Evolutionary conservation across 768 basidiomycete species (phyloP).

Genomic region (Trichaptum fuscoviolaceum): DNA sequence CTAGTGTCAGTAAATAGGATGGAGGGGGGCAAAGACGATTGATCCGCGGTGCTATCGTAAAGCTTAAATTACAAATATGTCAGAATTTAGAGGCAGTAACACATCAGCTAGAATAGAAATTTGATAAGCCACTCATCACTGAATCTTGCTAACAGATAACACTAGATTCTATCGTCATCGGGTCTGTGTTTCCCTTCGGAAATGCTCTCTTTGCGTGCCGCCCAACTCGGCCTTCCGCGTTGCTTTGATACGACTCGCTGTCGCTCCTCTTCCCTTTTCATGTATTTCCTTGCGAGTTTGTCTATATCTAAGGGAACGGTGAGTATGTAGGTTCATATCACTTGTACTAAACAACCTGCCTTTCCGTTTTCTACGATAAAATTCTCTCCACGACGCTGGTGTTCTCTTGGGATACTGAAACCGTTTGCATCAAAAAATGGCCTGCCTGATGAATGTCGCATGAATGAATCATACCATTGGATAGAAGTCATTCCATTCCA

Average conservation of each 20-base stretch:
- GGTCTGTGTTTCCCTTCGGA: neutral
- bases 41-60: too few species aligned
- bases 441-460: neutral
- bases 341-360: neutral
- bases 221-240: slow-evolving; percentile 3
- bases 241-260: neutral
- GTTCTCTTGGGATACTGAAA: slow-evolving; percentile 2
- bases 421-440: neutral
- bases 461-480: neutral
- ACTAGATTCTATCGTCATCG: neutral
- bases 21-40: neutral
- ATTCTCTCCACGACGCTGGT: slow-evolving; percentile 3
- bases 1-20: neutral
- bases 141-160: neutral
- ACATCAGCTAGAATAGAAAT: neutral
- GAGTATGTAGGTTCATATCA: neutral
- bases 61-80: neutral
- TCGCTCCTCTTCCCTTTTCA: slow-evolving; percentile 1
- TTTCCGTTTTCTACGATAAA: neutral
- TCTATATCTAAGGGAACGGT: neutral
- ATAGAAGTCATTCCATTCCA: slow-evolving; percentile 50
- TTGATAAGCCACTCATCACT: neutral
- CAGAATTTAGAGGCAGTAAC: neutral
- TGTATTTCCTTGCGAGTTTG: slow-evolving; percentile 2
- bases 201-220: neutral